Conservation (phyloP, 345 rosid genomes). For the Dimocarpus longan region DNA sequence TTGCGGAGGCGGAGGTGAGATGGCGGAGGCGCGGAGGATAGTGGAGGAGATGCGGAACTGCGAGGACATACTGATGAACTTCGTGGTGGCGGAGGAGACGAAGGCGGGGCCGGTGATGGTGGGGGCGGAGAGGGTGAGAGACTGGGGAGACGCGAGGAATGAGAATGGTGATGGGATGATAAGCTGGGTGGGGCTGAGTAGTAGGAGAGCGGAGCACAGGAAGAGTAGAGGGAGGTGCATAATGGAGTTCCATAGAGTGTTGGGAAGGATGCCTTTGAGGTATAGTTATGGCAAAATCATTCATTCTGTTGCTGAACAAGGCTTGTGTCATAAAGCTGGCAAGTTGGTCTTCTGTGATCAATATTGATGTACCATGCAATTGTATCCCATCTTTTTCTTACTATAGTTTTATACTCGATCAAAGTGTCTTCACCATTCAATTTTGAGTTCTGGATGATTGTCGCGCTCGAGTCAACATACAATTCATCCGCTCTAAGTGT, state of each 20-base stretch:
- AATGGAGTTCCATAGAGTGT: slow-evolving; percentile 53
- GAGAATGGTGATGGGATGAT: slow-evolving; percentile 36
- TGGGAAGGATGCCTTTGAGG: slow-evolving; percentile 67
- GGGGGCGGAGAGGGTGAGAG: slow-evolving; percentile 64
- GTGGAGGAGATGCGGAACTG: slow-evolving; percentile 64
- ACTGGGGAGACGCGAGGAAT: slow-evolving; percentile 79
- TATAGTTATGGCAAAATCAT: slow-evolving; percentile 66
- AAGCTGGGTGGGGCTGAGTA: slow-evolving; percentile 62
- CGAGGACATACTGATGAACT: slow-evolving; percentile 78
- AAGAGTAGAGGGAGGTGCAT: slow-evolving; percentile 74
- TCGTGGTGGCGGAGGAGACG: slow-evolving; percentile 55
- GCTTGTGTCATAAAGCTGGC: slow-evolving; percentile 59
- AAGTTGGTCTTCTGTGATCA: slow-evolving; percentile 61
- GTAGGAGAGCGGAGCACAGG: slow-evolving; percentile 62
- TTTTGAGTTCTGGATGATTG: too few relatives aligned
- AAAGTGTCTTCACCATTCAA: too few relatives aligned
- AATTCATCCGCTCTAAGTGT: too few relatives aligned
- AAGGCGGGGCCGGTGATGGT: slow-evolving; percentile 66
- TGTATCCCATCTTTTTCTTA: background rate
- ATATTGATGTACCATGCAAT: background rate
- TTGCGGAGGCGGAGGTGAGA: slow-evolving; percentile 53
- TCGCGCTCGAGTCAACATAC: too few relatives aligned
- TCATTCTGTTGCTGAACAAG: slow-evolving; percentile 73
- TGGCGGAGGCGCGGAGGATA: slow-evolving; percentile 54
- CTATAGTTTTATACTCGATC: background rate